Conservation (phyloP, 208 protist species). For the Trypanosoma boissoni region DNA sequence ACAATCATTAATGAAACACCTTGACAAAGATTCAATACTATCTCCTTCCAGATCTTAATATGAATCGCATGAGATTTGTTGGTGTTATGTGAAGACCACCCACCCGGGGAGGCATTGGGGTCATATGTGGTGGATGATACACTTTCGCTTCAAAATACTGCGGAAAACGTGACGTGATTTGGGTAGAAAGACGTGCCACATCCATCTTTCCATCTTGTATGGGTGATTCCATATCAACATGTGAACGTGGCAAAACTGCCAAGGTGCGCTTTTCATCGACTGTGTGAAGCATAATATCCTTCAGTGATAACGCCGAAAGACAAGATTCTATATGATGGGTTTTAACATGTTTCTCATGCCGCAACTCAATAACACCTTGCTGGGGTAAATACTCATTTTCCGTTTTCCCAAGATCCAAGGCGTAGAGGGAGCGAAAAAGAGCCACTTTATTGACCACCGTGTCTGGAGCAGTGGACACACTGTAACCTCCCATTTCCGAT, state of each 20-base stretch:
- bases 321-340: slow-evolving; percentile 41
- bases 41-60: background rate
- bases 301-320: slow-evolving; percentile 27
- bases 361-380: slow-evolving; percentile 37
- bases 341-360: slow-evolving; percentile 35
- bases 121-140: slow-evolving; percentile 4
- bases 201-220: background rate
- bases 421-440: slow-evolving; percentile 61
- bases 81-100: slow-evolving; percentile 17
- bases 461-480: slow-evolving; percentile 20
- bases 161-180: slow-evolving; percentile 27
- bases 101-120: background rate
- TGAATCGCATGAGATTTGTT: background rate
- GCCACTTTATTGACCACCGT: slow-evolving; percentile 45
- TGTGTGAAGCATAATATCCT: slow-evolving; percentile 28
- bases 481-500: slow-evolving; percentile 36
- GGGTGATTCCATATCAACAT: slow-evolving; percentile 2
- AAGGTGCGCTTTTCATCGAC: slow-evolving; percentile 43
- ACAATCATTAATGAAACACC: background rate
- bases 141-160: slow-evolving; percentile 26
- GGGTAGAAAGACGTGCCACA: slow-evolving; percentile 13
- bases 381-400: slow-evolving; percentile 49
- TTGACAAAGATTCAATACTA: background rate
- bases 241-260: slow-evolving; percentile 51
- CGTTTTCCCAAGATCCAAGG: slow-evolving; percentile 27